These are phyloP conservation scores for Ceratocystis cubensis DNA, from an alignment of 2,329 filamentous ascomycete genomes.

Conservation along the genomic window DNA sequence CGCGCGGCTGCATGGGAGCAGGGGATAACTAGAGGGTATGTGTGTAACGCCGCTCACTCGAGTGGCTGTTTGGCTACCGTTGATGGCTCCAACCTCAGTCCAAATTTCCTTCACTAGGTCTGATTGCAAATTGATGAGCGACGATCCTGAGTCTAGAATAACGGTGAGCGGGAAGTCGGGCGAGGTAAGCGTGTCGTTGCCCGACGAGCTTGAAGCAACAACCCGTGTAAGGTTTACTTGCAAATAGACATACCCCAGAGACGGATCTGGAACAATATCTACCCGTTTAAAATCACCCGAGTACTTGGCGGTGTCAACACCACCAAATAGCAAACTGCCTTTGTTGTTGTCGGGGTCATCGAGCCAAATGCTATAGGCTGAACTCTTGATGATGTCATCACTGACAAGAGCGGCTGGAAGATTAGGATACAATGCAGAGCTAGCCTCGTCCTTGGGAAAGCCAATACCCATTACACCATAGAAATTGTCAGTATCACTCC, in stretches of 20 bases:
- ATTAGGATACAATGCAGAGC: conserved; percentile 37
- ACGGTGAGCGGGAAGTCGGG: conserved; percentile 40
- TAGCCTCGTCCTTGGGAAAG: conserved; percentile 43
- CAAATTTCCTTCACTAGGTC: conserved; percentile 43
- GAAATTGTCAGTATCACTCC: conserved; percentile 39
- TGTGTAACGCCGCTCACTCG: not conserved
- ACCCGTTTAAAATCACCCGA: conserved; percentile 49
- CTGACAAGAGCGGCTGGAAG: conserved; percentile 53
- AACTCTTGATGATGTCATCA: conserved; percentile 49
- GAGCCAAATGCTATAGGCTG: conserved; percentile 60
- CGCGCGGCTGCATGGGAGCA: conserved; percentile 40
- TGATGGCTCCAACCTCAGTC: conserved; percentile 42
- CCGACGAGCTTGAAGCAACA: conserved; percentile 36
- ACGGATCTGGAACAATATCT: conserved; percentile 38
- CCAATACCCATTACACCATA: conserved; percentile 50
- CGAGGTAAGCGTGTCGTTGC: conserved; percentile 36
- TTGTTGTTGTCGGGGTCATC: conserved; percentile 47
- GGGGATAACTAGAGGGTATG: conserved; percentile 28
- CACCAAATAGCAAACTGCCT: conserved; percentile 66
- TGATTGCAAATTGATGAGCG: conserved; percentile 55
- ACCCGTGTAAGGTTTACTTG: conserved; percentile 38
- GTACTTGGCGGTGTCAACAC: conserved; percentile 67
- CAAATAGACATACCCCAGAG: conserved; percentile 36
- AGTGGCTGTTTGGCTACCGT: conserved; percentile 26
- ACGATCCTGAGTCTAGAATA: conserved; percentile 65